Evolutionary conservation across 345 rosid genomes (phyloP), one percentile per base, ranked within the genome.

Genomic region (Hibiscus tridactylites): DNA sequence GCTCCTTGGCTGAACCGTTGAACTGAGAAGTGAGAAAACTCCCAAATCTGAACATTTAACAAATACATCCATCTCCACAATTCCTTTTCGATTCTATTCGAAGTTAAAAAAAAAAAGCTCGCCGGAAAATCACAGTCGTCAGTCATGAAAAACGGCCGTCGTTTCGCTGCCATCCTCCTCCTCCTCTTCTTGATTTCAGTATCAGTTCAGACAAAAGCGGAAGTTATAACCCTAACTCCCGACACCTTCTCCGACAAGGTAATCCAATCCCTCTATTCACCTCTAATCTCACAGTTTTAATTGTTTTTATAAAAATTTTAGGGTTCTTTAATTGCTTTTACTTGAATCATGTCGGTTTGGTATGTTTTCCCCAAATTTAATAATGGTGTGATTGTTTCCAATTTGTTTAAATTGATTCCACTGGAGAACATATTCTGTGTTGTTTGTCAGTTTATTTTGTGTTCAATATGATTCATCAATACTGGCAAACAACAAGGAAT

Each of bases 241-340:
- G 97, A 92, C 68, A 95, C 97, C 57, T 95, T 92, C 86, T 85
- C 92, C 46, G 99, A 90, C 83, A 95, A 95, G 97, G 99, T 95
- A 73, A 64, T 11, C 17, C 28, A 9, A 37, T 19, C 11, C 19
- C 33, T 60, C 60, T 37, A 47, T 60, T 19, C 46, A 21, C n/a
- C 37, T 33, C 1, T 60, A 46, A 64, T 1, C 9, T 47, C 35
- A 17, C 60, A 39, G 61, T 70, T 56, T n/a, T 0, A 59, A 28
- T 0, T 15, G 16, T 0, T 44, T 9, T 0, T 26, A 44, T 12
- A 19, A 69, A 10, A 5, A 15, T 31, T 61, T 61, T 61, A 39
- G 33, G 52, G 47, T 21, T 33, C 13, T 9, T 0, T 39, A 44
- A 5, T 50, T 50, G 5, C 17, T 1, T 26, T 29, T 5, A 60